These are phyloP conservation scores for Phytophthora citricola DNA, from an alignment of 352 stramenopile genomes.

Conservation along the genomic window DNA sequence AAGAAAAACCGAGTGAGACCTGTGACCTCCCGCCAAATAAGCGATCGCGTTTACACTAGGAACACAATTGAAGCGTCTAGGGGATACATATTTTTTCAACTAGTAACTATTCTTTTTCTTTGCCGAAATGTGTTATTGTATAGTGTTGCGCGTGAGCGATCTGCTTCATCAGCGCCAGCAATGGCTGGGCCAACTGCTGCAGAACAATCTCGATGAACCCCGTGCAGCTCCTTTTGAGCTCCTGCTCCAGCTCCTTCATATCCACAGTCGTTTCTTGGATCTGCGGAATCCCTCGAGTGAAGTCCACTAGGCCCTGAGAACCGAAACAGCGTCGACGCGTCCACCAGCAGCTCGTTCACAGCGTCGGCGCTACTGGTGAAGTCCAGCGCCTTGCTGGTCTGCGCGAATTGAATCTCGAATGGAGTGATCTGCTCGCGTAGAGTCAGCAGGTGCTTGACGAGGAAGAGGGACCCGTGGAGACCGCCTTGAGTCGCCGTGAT, in stretches of 20 bases:
- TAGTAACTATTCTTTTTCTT: too few species aligned
- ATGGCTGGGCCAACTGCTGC: slow-evolving; percentile 59
- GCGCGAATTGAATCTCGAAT: slow-evolving; percentile 84
- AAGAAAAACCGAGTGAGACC: too few species aligned
- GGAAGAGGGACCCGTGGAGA: slow-evolving; percentile 75
- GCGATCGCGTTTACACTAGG: too few species aligned
- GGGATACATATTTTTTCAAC: too few species aligned
- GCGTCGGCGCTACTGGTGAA: slow-evolving; percentile 81
- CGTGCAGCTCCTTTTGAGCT: slow-evolving; percentile 85
- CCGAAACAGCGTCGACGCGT: slow-evolving; percentile 70
- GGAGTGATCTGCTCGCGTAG: slow-evolving; percentile 86
- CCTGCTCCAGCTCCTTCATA: slow-evolving; percentile 78
- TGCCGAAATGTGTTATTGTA: too few species aligned
- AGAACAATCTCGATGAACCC: slow-evolving; percentile 80
- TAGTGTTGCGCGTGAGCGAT: slow-evolving; percentile 57
- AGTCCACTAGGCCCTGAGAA: slow-evolving; percentile 67
- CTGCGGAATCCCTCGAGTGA: slow-evolving; percentile 77
- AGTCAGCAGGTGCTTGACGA: slow-evolving; percentile 86
- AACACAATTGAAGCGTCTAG: too few species aligned
- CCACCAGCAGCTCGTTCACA: slow-evolving; percentile 72
- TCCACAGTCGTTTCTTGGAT: slow-evolving; percentile 82
- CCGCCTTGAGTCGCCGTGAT: slow-evolving; percentile 56
- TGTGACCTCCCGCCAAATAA: too few species aligned
- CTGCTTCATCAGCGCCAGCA: slow-evolving; percentile 74
- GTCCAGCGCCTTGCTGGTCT: slow-evolving; percentile 75